These are phyloP conservation scores for Penicillium digitatum DNA, from an alignment of 2,329 filamentous ascomycete genomes.

Conservation along the genomic window DNA sequence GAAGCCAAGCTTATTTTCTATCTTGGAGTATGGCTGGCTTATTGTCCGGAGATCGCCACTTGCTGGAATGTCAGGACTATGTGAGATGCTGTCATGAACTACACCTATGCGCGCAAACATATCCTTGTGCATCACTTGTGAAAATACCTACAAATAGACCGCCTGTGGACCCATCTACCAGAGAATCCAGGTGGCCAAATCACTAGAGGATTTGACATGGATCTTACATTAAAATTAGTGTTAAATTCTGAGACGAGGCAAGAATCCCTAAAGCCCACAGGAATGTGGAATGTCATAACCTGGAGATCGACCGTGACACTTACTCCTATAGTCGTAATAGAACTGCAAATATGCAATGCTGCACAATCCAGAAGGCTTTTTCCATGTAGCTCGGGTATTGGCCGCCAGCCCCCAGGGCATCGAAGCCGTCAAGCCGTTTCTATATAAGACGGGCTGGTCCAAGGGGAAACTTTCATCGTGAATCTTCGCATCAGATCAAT, in stretches of 20 bases:
- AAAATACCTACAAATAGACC: too few species aligned
- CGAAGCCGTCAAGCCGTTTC: background rate
- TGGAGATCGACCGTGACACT: conserved; percentile 4
- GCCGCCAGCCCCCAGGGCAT: conserved; percentile 1
- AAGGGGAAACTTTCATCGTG: background rate
- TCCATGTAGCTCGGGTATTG: background rate
- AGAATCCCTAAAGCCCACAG: background rate
- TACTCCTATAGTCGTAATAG: background rate
- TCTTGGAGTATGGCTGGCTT: background rate
- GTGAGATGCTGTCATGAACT: background rate
- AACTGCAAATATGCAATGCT: background rate
- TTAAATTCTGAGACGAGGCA: background rate
- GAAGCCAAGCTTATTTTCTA: background rate
- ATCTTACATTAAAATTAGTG: too few species aligned
- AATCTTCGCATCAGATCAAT: background rate
- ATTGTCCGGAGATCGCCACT: background rate
- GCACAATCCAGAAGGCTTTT: conserved; percentile 12
- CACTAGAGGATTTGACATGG: background rate
- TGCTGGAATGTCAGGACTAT: background rate
- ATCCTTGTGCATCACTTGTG: background rate
- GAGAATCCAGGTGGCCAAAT: too few species aligned
- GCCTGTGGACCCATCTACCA: too few species aligned
- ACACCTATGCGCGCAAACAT: background rate
- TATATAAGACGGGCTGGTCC: conserved; percentile 7
- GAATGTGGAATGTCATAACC: conserved; percentile 21